phyloP scores from a whole-genome alignment of 768 basidiomycete genomes.

The Mycena epipterygia region DNA sequence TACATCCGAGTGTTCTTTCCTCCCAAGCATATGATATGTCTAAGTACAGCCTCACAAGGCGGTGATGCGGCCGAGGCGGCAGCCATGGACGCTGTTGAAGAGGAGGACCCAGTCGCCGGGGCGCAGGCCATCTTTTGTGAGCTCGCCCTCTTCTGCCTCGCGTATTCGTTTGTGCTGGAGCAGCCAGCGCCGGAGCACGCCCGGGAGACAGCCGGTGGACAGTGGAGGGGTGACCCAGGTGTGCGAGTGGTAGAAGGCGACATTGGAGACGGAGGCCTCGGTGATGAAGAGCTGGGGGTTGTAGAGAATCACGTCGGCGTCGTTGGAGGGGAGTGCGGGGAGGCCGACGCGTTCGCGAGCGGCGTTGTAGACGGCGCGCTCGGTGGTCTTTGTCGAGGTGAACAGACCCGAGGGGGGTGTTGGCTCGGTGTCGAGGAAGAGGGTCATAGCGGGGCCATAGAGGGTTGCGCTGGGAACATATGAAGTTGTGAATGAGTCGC shows the following conservation, averaged over 20 bases:
- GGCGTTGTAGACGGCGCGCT: conserved; percentile 68
- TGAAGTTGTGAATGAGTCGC: background rate
- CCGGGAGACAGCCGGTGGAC: conserved; percentile 77
- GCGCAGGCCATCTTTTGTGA: conserved; percentile 59
- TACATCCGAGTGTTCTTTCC: background rate
- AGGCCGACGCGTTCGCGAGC: conserved; percentile 72
- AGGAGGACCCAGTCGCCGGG: conserved; percentile 76
- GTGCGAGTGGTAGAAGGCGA: conserved; percentile 71
- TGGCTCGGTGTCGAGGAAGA: conserved; percentile 69
- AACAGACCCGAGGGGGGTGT: conserved; percentile 66
- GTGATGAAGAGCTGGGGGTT: conserved; percentile 64
- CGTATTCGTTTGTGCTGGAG: conserved; percentile 69
- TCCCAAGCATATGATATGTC: background rate
- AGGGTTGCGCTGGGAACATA: conserved; percentile 25
- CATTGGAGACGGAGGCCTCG: conserved; percentile 80
- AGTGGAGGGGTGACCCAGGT: conserved; percentile 78
- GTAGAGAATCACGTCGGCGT: conserved; percentile 75
- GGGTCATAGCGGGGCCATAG: conserved; percentile 53
- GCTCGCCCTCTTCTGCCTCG: conserved; percentile 60
- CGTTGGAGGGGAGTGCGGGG: conserved; percentile 46
- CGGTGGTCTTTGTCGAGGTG: conserved; percentile 80
- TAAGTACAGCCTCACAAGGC: background rate
- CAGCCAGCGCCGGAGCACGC: conserved; percentile 78
- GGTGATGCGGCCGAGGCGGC: conserved; percentile 67
- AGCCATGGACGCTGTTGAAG: conserved; percentile 82